Evolutionary conservation across 2,329 filamentous ascomycete species (phyloP).

Genomic region (Cyanodermella asteris): DNA sequence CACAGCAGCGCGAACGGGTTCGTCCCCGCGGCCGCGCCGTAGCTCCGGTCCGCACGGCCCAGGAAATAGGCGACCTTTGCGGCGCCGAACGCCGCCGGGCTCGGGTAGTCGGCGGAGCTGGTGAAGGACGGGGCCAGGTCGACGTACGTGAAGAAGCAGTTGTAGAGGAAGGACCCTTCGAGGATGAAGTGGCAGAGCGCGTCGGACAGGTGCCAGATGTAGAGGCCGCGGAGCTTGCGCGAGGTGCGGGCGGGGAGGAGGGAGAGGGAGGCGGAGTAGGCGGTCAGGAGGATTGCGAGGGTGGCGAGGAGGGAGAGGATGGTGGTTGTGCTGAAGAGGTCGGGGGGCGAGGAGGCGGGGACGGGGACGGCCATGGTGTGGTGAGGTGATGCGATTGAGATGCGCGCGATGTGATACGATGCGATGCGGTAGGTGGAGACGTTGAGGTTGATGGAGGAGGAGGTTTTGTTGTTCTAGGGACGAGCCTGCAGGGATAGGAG

Average conservation of each 20-base stretch:
- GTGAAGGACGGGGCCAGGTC: constrained; percentile 18
- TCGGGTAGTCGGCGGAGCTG: constrained; percentile 9
- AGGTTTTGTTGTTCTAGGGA: too few relatives aligned
- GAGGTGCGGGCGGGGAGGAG: constrained; percentile 32
- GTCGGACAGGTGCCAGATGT: constrained; percentile 90
- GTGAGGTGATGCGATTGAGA: too few relatives aligned
- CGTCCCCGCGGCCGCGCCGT: constrained; percentile 35
- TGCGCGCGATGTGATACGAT: too few relatives aligned
- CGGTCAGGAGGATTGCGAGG: constrained; percentile 30
- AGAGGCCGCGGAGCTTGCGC: constrained; percentile 47
- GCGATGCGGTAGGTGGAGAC: too few relatives aligned
- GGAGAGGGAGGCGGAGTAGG: constrained; percentile 25
- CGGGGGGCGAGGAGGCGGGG: constrained; percentile 1
- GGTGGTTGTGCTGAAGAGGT: constrained; percentile 20
- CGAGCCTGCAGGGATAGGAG: too few relatives aligned
- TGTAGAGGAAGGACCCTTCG: constrained; percentile 79
- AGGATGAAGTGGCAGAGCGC: constrained; percentile 78
- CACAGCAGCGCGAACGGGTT: constrained; percentile 33
- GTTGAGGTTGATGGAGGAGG: too few relatives aligned
- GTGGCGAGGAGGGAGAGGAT: constrained; percentile 31
- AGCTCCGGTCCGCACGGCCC: constrained; percentile 29
- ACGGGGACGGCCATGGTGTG: neutral
- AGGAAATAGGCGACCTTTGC: constrained; percentile 24
- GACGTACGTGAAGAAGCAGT: constrained; percentile 61
- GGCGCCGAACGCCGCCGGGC: constrained; percentile 8